Evolutionary conservation across 139 green algal species (phyloP).

Genomic region (Asterochloris erici): DNA sequence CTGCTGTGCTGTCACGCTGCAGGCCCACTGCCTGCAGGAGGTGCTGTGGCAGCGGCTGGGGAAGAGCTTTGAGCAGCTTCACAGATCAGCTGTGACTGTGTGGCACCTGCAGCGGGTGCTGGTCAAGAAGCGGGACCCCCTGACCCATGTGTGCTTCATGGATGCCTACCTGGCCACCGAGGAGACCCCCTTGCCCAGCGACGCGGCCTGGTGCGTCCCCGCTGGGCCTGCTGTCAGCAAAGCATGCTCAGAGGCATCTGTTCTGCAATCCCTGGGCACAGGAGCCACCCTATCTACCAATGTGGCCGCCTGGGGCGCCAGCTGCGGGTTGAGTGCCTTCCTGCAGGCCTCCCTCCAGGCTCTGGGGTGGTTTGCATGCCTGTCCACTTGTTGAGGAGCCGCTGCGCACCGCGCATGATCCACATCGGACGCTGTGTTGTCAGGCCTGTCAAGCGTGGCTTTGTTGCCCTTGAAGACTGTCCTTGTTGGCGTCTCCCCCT

Average conservation of each 20-base stretch:
- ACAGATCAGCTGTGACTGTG: conserved; percentile 44
- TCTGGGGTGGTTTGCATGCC: too few relatives aligned
- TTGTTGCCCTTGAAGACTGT: too few relatives aligned
- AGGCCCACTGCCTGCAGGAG: conserved; percentile 33
- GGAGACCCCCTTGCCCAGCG: conserved; percentile 21
- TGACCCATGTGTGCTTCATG: conserved; percentile 87
- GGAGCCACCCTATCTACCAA: neutral
- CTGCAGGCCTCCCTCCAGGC: too few relatives aligned
- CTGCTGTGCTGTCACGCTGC: too few relatives aligned
- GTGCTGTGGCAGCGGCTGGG: conserved; percentile 63
- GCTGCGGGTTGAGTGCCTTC: too few relatives aligned
- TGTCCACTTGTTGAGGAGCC: too few relatives aligned
- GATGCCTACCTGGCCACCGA: conserved; percentile 54
- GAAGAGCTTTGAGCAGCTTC: conserved; percentile 57
- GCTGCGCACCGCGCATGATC: too few relatives aligned
- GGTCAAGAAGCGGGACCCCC: conserved; percentile 91
- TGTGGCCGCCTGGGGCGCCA: too few relatives aligned
- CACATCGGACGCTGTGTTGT: too few relatives aligned
- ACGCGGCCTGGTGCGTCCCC: conserved; percentile 54
- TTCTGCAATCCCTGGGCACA: too few relatives aligned
- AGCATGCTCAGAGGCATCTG: neutral
- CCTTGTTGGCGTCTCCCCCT: too few relatives aligned
- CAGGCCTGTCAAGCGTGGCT: too few relatives aligned
- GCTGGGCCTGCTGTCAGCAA: neutral
- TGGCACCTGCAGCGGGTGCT: conserved; percentile 94